Evolutionary conservation across 1,139 yeast species (phyloP).

Genomic region (Candida glucosophila): DNA sequence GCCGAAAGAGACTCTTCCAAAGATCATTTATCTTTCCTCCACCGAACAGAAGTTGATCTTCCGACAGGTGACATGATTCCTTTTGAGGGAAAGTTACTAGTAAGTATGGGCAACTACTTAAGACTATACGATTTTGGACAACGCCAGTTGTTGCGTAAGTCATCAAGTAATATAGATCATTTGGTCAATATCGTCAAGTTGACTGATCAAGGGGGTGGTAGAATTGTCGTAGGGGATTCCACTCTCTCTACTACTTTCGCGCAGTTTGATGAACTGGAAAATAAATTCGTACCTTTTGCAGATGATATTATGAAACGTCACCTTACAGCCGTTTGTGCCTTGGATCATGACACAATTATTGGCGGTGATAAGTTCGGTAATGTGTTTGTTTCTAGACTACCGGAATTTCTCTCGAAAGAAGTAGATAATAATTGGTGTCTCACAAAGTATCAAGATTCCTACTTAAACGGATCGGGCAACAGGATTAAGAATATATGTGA

Average conservation of each 20-base stretch:
- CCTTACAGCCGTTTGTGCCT: constrained; percentile 45
- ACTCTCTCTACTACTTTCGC: constrained; percentile 51
- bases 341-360: constrained; percentile 70
- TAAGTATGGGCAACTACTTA: constrained; percentile 46
- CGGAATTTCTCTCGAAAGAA: constrained; percentile 33
- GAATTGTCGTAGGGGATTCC: constrained; percentile 63
- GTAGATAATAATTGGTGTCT: constrained; percentile 46
- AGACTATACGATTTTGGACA: constrained; percentile 69
- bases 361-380: constrained; percentile 93
- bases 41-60: constrained; percentile 50
- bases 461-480: constrained; percentile 44
- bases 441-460: constrained; percentile 24
- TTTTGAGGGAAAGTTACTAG: constrained; percentile 58
- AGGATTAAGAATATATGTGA: constrained; percentile 52
- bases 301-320: constrained; percentile 68
- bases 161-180: constrained; percentile 33
- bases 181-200: constrained; percentile 42
- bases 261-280: constrained; percentile 42
- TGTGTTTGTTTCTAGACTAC: constrained; percentile 56
- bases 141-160: constrained; percentile 68
- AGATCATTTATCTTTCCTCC: constrained; percentile 37
- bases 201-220: constrained; percentile 40
- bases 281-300: constrained; percentile 52
- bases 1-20: neutral
- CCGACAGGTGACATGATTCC: constrained; percentile 41